Conservation (phyloP, 257 asterid species). For the Ilex aquifolium region DNA sequence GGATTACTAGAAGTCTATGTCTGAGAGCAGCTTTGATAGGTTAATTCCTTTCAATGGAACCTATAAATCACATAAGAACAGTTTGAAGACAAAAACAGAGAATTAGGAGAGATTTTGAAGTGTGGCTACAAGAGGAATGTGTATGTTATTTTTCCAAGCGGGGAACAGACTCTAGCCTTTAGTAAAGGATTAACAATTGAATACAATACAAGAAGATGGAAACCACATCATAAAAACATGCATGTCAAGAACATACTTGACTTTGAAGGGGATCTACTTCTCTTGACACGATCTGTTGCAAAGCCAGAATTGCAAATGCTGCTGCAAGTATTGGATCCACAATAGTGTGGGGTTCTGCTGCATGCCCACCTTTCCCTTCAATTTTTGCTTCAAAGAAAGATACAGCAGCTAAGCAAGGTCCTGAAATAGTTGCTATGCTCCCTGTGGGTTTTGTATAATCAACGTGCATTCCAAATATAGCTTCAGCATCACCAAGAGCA, state of each 20-base stretch:
- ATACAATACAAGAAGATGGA: too few species aligned
- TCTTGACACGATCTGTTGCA: slow-evolving; percentile 75
- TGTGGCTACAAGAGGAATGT: too few species aligned
- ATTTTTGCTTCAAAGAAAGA: slow-evolving; percentile 60
- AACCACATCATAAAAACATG: not conserved
- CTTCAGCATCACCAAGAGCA: slow-evolving; percentile 68
- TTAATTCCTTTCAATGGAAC: too few species aligned
- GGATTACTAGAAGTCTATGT: too few species aligned
- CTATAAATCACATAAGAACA: too few species aligned
- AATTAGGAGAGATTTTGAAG: not conserved
- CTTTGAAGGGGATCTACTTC: slow-evolving; percentile 74
- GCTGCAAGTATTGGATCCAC: slow-evolving; percentile 70
- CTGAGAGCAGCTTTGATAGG: too few species aligned
- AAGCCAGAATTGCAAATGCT: slow-evolving; percentile 57
- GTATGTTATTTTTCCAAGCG: too few species aligned
- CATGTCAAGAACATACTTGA: slow-evolving; percentile 35
- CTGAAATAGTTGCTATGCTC: slow-evolving; percentile 40
- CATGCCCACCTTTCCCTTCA: slow-evolving; percentile 79
- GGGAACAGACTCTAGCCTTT: too few species aligned
- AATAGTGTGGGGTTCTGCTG: slow-evolving; percentile 56
- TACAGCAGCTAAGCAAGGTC: slow-evolving; percentile 63
- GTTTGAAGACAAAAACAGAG: not conserved
- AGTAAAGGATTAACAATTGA: too few species aligned
- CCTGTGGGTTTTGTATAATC: slow-evolving; percentile 53
- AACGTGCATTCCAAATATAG: slow-evolving; percentile 77